Base-by-base conservation (phyloP, 768 basidiomycete species). In the Boletus pseudo-olivaceus region DNA sequence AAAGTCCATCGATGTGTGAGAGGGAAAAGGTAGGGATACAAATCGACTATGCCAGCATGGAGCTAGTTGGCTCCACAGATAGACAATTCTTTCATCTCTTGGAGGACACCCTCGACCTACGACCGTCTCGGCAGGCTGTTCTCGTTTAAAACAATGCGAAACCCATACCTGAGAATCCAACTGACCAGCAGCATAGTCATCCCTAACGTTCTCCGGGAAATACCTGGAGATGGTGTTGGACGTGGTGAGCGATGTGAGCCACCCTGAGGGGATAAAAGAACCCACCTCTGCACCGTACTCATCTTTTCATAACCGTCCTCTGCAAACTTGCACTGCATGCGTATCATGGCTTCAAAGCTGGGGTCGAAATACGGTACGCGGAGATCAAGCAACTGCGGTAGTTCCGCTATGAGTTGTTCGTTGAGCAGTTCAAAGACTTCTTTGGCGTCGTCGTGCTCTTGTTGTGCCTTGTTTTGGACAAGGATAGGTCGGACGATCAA, bases 311-410 rank as follows among this genome's bases (percentile, higher is more conserved):
- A 98, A 0, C 96, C 95, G 63, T 99, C 96, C 70, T 98, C 93
- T 0, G 96, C 95, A 67, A 98, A 98, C 66, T 95, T 94, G 66
- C 90, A 84, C 67, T 99, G 97, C 84, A 97, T 91, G 30, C 97
- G 83, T 59, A 94, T 93, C 96, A 98, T 98, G 43, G 96, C 92
- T 73, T 98, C 97, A 68, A 98, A 98, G 61, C 90, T 94, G 5
- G 97, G 97, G 70, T 98, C 97, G 59, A 98, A 95, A 78, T 92
- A 99, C 0, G 97, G 97, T 26, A 99, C 90, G 37, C 97, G 90
- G 19, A 98, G 83, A 65, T 98, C 95, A 47, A 98, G 82, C 39
- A 99, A 75, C 61, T 95, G 86, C 0, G 97, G 97, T 15, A 99
- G 78, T 63, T 98, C 97, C 27, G 78, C 73, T 61, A 96, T 88